Percentiles rank a stretch among this genome's conserved stretches.
phyloP scores from a whole-genome alignment of 331 rosid genomes.

The Pyracantha coccinea region DNA sequence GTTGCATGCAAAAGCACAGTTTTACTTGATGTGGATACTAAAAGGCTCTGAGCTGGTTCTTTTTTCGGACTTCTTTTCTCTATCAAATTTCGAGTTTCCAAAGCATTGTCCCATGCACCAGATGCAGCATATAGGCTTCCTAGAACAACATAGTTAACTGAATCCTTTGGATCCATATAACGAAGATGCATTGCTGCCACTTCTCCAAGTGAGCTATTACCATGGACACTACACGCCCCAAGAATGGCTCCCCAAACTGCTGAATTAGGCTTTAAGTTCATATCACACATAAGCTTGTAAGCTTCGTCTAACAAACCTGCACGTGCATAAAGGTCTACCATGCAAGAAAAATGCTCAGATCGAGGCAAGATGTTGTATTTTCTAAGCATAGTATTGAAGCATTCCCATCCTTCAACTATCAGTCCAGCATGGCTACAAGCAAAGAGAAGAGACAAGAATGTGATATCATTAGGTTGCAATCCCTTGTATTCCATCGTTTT shows the following conservation, averaged over 20 bases:
- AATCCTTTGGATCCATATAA: constrained; percentile 19
- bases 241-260: constrained; percentile 34
- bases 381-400: constrained; percentile 18
- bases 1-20: not conserved
- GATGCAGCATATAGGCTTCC: constrained; percentile 25
- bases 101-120: constrained; percentile 31
- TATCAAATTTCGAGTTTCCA: constrained; percentile 9
- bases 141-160: constrained; percentile 21
- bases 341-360: constrained; percentile 28
- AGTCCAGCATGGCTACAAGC: constrained; percentile 35
- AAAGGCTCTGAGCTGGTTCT: constrained; percentile 21
- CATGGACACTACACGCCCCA: constrained; percentile 26
- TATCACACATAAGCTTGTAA: constrained; percentile 5
- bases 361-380: constrained; percentile 19
- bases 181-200: constrained; percentile 20
- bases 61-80: constrained; percentile 13
- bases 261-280: constrained; percentile 18
- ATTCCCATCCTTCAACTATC: constrained; percentile 27
- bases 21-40: constrained; percentile 5
- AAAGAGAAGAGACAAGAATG: constrained; percentile 30
- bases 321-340: constrained; percentile 29
- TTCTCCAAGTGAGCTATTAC: constrained; percentile 20
- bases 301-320: constrained; percentile 31
- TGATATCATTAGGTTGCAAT: constrained; percentile 24
- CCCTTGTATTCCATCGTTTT: constrained; percentile 28